These are phyloP conservation scores for Penicillium soppii DNA, from an alignment of 495 filamentous ascomycete genomes.

Conservation along the genomic window DNA sequence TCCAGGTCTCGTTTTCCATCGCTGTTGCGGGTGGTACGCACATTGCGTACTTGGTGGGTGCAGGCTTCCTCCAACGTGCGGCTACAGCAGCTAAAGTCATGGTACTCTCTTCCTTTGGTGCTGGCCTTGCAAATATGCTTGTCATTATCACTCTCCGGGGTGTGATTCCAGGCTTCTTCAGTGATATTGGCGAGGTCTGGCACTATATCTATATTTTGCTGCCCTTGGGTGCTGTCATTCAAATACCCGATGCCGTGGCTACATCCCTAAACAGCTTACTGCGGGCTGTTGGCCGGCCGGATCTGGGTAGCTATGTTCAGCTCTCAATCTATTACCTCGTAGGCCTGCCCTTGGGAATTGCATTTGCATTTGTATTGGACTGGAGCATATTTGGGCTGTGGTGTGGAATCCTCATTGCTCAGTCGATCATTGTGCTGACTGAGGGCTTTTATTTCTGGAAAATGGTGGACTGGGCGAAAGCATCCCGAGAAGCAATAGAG, in stretches of 20 bases:
- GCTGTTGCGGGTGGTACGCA: conserved; percentile 63
- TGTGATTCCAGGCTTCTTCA: conserved; percentile 35
- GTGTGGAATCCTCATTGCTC: conserved; percentile 18
- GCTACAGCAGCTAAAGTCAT: conserved; percentile 23
- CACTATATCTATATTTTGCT: conserved; percentile 22
- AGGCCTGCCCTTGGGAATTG: conserved; percentile 22
- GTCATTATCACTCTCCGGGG: conserved; percentile 2
- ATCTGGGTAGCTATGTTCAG: conserved; percentile 10
- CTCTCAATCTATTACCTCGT: conserved; percentile 12
- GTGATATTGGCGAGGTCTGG: conserved; percentile 34
- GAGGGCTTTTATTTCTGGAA: conserved; percentile 14
- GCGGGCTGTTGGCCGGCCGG: conserved; percentile 18
- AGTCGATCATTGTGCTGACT: conserved; percentile 2
- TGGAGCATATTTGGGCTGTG: conserved; percentile 26
- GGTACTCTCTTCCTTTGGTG: conserved; percentile 17
- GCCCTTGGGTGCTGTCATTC: conserved; percentile 26
- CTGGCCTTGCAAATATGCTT: conserved; percentile 28
- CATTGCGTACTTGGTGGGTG: conserved; percentile 63
- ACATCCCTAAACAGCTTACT: conserved; percentile 22
- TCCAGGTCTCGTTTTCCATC: conserved; percentile 61
- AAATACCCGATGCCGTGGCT: conserved; percentile 27
- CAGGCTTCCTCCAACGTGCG: conserved; percentile 29
- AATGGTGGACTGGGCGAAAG: conserved; percentile 15
- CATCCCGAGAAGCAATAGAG: conserved; percentile 5
- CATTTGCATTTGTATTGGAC: conserved; percentile 14